Percentiles rank a stretch among this genome's conserved stretches.
Evolutionary conservation across 768 basidiomycete species (phyloP).

Genomic region (Tephrocybe rancida): DNA sequence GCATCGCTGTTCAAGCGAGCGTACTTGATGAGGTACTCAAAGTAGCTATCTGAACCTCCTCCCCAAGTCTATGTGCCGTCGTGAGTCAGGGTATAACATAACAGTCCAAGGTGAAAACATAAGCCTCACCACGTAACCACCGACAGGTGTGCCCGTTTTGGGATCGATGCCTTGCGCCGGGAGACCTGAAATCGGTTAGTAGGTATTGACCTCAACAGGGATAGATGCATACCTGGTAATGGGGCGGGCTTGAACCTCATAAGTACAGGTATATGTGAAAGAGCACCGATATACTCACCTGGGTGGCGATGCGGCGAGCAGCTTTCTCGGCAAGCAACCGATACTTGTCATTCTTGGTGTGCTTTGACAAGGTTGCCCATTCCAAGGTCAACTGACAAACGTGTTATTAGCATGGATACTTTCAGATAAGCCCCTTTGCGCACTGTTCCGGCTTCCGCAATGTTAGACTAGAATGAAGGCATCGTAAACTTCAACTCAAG

Average conservation of each 20-base stretch:
- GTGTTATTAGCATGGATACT: not conserved
- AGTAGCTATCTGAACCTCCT: conserved; percentile 75
- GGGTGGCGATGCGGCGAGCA: conserved; percentile 49
- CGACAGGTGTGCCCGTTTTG: conserved; percentile 41
- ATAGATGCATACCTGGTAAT: conserved; percentile 25
- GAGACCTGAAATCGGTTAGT: conserved; percentile 36
- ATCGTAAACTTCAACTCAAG: not conserved
- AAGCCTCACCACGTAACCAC: conserved; percentile 50
- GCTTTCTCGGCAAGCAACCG: conserved; percentile 52
- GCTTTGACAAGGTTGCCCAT: conserved; percentile 55
- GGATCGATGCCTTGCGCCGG: conserved; percentile 58
- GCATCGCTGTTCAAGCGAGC: conserved; percentile 67
- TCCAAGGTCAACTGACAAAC: conserved; percentile 54
- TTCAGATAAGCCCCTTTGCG: conserved; percentile 4
- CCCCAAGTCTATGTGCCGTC: conserved; percentile 50
- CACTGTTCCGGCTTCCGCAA: conserved; percentile 61
- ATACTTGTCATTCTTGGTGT: conserved; percentile 65
- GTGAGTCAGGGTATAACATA: not conserved
- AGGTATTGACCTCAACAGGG: conserved; percentile 37
- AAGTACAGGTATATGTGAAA: not conserved
- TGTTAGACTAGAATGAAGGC: conserved; percentile 49
- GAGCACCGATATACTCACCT: conserved; percentile 23
- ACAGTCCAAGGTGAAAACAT: conserved; percentile 9
- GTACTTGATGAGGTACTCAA: conserved; percentile 77
- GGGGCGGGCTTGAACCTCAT: conserved; percentile 31